These are phyloP conservation scores for Eutrema salsugineum DNA, from an alignment of 441 rosid genomes.

Conservation along the genomic window DNA sequence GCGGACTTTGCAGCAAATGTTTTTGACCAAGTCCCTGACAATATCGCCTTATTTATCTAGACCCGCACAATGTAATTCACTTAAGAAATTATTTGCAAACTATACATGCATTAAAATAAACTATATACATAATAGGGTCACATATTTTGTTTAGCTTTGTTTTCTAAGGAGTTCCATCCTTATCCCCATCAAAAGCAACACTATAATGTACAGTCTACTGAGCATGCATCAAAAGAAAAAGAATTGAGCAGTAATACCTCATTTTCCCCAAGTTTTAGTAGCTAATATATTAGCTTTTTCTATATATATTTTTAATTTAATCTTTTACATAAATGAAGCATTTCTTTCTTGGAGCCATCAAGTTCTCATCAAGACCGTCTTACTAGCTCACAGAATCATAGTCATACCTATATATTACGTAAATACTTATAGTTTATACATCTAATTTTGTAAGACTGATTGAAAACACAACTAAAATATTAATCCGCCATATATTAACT, in stretches of 20 bases:
- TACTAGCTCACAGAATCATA: too few species aligned
- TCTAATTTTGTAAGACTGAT: too few species aligned
- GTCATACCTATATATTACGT: too few species aligned
- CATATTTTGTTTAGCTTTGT: neutral
- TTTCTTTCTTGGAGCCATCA: too few species aligned
- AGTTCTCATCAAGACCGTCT: too few species aligned
- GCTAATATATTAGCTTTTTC: neutral
- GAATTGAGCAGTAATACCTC: neutral
- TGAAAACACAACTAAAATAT: neutral
- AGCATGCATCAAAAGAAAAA: constrained; percentile 30
- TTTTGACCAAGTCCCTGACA: constrained; percentile 12
- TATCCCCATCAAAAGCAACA: constrained; percentile 19
- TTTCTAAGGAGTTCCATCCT: constrained; percentile 1
- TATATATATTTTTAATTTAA: neutral
- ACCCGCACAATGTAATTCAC: neutral
- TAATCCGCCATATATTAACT: neutral
- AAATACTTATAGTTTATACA: too few species aligned
- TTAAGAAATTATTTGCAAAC: neutral
- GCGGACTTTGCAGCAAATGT: constrained; percentile 22
- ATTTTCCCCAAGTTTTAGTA: neutral
- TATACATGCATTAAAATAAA: too few species aligned
- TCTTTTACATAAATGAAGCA: neutral
- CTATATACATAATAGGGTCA: too few species aligned
- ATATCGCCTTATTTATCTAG: neutral
- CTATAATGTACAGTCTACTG: constrained; percentile 25